Conservation (phyloP, 1,284 basidiomycete genomes). For the Ganoderma sp. region DNA sequence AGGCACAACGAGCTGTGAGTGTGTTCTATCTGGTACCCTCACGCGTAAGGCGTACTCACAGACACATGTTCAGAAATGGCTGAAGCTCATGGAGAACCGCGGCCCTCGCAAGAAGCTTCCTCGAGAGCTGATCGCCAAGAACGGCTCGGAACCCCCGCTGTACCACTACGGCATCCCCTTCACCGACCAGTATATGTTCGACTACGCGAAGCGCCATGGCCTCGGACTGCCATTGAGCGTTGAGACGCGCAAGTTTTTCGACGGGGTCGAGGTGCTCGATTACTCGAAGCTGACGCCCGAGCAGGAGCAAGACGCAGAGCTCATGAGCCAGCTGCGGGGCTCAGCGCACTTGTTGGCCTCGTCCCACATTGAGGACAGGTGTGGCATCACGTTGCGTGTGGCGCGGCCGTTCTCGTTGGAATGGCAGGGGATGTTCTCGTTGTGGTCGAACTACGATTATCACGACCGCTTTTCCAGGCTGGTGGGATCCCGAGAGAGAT, state of each 20-base stretch:
- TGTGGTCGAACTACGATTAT: neutral
- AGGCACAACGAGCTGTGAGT: neutral
- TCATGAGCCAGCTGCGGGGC: neutral
- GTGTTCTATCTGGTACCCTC: neutral
- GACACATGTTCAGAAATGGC: neutral
- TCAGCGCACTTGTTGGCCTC: neutral
- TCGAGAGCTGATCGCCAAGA: neutral
- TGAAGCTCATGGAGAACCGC: neutral
- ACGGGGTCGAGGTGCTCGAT: neutral
- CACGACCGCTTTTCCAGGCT: neutral
- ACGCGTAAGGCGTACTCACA: neutral
- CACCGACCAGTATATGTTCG: neutral
- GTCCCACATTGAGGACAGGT: neutral
- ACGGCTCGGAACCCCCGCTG: neutral
- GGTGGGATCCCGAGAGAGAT: neutral
- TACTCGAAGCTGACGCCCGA: neutral
- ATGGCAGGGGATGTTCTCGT: neutral
- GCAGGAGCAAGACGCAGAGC: neutral
- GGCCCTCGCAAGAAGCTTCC: neutral
- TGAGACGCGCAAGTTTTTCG: neutral
- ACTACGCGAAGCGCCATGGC: neutral
- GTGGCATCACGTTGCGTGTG: neutral
- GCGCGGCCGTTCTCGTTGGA: neutral
- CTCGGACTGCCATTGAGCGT: neutral
- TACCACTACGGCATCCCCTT: slow-evolving; percentile 1